Percentiles rank a stretch among this genome's conserved stretches.
Conservation (phyloP, 2,329 filamentous ascomycete genomes). For the Nigrospora osmanthi region DNA sequence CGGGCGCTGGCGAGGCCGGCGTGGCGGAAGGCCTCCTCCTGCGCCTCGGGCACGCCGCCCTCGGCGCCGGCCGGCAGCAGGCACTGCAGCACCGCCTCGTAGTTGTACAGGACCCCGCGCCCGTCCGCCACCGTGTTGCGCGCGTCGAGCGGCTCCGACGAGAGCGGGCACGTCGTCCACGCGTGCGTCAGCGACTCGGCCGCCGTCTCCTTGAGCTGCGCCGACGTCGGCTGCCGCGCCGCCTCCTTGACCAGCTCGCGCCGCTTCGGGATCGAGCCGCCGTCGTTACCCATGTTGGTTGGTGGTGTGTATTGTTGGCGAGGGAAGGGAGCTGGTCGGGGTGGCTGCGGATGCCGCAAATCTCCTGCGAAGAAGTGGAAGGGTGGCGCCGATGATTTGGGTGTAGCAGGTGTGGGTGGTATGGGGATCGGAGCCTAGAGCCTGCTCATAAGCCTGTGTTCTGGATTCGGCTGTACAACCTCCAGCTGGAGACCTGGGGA, state of each 20-base stretch:
- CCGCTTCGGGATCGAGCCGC: slow-evolving; percentile 90
- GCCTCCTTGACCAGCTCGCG: slow-evolving; percentile 94
- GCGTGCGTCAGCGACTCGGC: slow-evolving; percentile 78
- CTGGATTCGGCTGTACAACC: no score
- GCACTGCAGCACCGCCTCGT: slow-evolving; percentile 72
- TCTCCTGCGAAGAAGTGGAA: no score
- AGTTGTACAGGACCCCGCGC: slow-evolving; percentile 83
- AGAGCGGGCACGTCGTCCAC: slow-evolving; percentile 86
- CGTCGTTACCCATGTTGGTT: slow-evolving; percentile 87
- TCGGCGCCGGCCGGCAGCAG: slow-evolving; percentile 49
- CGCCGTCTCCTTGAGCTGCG: slow-evolving; percentile 81
- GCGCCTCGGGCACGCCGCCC: slow-evolving; percentile 38
- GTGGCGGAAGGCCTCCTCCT: slow-evolving; percentile 30
- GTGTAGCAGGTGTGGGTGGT: no score
- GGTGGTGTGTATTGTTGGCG: neutral
- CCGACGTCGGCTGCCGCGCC: slow-evolving; percentile 70
- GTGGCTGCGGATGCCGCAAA: no score
- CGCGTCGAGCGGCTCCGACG: slow-evolving; percentile 60
- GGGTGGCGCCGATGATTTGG: no score
- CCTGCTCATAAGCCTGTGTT: no score
- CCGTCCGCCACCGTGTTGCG: slow-evolving; percentile 78
- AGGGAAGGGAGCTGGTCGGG: no score
- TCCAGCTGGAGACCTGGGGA: no score
- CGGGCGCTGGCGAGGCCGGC: slow-evolving; percentile 69
- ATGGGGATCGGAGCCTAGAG: no score